Evolutionary conservation across 1,284 basidiomycete genomes (phyloP).

Genomic region (Malassezia yamatoensis): DNA sequence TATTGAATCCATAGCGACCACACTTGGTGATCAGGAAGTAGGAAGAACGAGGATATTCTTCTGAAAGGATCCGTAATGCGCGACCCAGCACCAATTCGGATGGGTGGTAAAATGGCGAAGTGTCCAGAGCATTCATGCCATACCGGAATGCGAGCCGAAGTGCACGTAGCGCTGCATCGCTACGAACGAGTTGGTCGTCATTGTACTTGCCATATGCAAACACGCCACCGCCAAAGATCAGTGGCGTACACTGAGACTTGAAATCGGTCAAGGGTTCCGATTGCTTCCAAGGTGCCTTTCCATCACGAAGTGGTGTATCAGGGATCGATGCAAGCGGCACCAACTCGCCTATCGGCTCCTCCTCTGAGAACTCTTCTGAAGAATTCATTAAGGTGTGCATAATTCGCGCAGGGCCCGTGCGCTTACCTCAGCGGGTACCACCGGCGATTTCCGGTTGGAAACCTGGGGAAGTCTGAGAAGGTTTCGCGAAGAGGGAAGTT

Average conservation of each 20-base stretch:
- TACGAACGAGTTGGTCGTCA: conserved; percentile 20
- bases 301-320: conserved; percentile 1
- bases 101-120: conserved; percentile 66
- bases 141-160: conserved; percentile 61
- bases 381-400: too few species aligned
- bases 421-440: not conserved
- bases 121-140: conserved; percentile 83
- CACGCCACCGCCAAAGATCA: conserved; percentile 39
- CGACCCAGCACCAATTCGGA: conserved; percentile 77
- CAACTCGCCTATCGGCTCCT: conserved; percentile 4
- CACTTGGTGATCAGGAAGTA: conserved; percentile 64
- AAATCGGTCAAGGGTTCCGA: conserved; percentile 2
- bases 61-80: conserved; percentile 47
- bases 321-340: not conserved
- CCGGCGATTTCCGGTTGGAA: not conserved
- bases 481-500: not conserved
- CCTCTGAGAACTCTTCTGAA: too few species aligned
- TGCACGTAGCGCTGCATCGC: conserved; percentile 27
- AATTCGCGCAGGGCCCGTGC: too few species aligned
- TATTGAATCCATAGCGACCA: conserved; percentile 65
- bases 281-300: conserved; percentile 1
- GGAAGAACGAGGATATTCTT: conserved; percentile 48
- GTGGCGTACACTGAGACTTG: conserved; percentile 22
- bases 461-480: not conserved
- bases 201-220: conserved; percentile 44